Percentiles rank a stretch among this genome's conserved stretches.
These are phyloP conservation scores for Cystofilobasidium capitatum DNA, from an alignment of 768 basidiomycete species.

Conservation along the genomic window DNA sequence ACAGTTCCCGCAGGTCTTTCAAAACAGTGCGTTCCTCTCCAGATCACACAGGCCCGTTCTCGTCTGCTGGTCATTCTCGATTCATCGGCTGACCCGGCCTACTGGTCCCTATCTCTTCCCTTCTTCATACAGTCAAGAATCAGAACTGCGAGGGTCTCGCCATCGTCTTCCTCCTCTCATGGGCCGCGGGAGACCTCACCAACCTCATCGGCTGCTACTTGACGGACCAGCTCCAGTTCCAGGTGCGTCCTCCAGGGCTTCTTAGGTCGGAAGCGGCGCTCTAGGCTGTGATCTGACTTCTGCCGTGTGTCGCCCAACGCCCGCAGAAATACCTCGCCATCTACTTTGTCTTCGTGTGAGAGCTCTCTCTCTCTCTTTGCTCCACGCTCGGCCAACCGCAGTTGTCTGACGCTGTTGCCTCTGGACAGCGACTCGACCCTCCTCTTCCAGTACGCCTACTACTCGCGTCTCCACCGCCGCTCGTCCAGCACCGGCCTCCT, in stretches of 20 bases:
- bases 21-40: slow-evolving; percentile 31
- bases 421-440: not conserved
- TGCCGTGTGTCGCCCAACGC: not conserved
- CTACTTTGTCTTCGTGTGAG: slow-evolving; percentile 70
- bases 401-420: too few relatives aligned
- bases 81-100: not conserved
- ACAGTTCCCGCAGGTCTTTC: slow-evolving; percentile 29
- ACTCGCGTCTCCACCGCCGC: slow-evolving; percentile 35
- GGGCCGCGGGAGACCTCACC: slow-evolving; percentile 77
- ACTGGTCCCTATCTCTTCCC: slow-evolving; percentile 41
- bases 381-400: too few relatives aligned
- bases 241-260: slow-evolving; percentile 49
- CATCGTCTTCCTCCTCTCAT: slow-evolving; percentile 83
- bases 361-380: not conserved
- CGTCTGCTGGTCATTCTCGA: not conserved
- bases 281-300: too few relatives aligned
- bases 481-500: too few relatives aligned
- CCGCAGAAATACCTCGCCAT: slow-evolving; percentile 73
- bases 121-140: slow-evolving; percentile 33
- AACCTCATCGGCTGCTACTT: slow-evolving; percentile 81
- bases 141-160: slow-evolving; percentile 81
- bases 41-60: slow-evolving; percentile 17
- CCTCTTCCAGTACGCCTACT: slow-evolving; percentile 65
- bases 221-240: slow-evolving; percentile 88
- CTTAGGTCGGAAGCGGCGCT: too few relatives aligned